Base-by-base conservation (phyloP, 768 basidiomycete species). In the Tricholoma matsutake region DNA sequence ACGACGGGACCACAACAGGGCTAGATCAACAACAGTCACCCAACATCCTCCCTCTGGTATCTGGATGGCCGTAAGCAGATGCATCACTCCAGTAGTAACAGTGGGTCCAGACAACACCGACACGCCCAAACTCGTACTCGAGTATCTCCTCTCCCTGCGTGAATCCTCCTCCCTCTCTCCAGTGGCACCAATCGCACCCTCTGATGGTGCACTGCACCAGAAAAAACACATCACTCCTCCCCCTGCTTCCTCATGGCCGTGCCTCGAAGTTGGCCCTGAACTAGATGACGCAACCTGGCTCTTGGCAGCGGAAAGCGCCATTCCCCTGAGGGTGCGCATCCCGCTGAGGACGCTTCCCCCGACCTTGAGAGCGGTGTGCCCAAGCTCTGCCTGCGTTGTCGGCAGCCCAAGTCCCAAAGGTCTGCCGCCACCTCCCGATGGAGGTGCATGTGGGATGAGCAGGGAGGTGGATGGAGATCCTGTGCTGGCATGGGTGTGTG, bases 291-390 rank as follows among this genome's bases (percentile, higher is more conserved):
- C 14, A 5, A 77, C 71, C 4, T 71, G 65, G 41, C 41, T n/a
- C 71, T 71, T 72, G 54, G 83, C 83, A 39, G 83, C 85, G 16
- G 78, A 78, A 34, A 81, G 78, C 1, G 87, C 88, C 65, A 85
- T 75, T 14, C 86, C 86, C 1, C 87, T 84, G 2, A 89, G 68
- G 6, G 82, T 81, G 68, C 82, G 82, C 80, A 90, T 81, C 18
- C 87, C 86, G 64, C 79, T 85, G 60, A 88, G 72, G 9, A 91
- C 78, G 22, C 78, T 82, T 32, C 83, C 86, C 20, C 87, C 86
- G 2, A 86, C 82, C 63, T 79, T 84, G 57, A 82, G 65, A 6
- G 87, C 86, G 9, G 85, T 78, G 59, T 71, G 78, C 14, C 86
- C 82, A 1, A 86, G 63, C 51, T 86, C 83, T 2, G 78, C 76